These are phyloP conservation scores for Vitis hybrid DNA, from an alignment of 177 flowering plant genomes.

Conservation along the genomic window DNA sequence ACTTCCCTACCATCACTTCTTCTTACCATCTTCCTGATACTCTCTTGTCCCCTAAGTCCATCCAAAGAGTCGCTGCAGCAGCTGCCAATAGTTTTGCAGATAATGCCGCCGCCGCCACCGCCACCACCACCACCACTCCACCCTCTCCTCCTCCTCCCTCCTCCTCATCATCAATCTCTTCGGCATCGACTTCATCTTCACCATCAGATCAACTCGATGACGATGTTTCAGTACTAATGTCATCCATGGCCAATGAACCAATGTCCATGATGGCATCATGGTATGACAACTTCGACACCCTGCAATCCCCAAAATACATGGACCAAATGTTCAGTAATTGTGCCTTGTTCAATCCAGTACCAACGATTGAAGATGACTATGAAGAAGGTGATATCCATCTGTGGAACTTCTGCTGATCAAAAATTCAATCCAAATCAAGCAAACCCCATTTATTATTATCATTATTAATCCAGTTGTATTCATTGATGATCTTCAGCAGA, in stretches of 20 bases:
- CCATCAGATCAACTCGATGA: conserved; percentile 32
- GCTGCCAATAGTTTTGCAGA: conserved; percentile 40
- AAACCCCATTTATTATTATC: background rate
- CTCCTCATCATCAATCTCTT: conserved; percentile 26
- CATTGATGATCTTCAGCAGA: conserved; percentile 29
- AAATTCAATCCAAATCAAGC: background rate
- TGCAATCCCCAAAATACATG: conserved; percentile 41
- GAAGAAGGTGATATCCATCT: conserved; percentile 67
- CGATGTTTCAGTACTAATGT: conserved; percentile 17
- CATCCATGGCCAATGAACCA: conserved; percentile 19
- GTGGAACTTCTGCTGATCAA: conserved; percentile 74
- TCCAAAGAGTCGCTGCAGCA: conserved; percentile 81
- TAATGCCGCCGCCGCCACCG: background rate
- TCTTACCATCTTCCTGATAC: conserved; percentile 26
- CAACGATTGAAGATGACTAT: conserved; percentile 40
- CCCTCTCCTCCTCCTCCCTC: conserved; percentile 12
- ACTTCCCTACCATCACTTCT: conserved; percentile 56
- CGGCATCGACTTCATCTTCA: conserved; percentile 31
- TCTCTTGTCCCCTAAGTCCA: conserved; percentile 76
- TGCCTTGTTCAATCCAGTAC: conserved; percentile 30
- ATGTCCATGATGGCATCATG: conserved; percentile 26
- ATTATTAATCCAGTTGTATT: conserved; percentile 11
- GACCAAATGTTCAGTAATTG: conserved; percentile 38
- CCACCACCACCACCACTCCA: conserved; percentile 2
- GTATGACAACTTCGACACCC: conserved; percentile 35